Evolutionary conservation across 495 filamentous ascomycete species (phyloP), one percentile per base, ranked within the genome.

Genomic region (Cercophora samala): DNA sequence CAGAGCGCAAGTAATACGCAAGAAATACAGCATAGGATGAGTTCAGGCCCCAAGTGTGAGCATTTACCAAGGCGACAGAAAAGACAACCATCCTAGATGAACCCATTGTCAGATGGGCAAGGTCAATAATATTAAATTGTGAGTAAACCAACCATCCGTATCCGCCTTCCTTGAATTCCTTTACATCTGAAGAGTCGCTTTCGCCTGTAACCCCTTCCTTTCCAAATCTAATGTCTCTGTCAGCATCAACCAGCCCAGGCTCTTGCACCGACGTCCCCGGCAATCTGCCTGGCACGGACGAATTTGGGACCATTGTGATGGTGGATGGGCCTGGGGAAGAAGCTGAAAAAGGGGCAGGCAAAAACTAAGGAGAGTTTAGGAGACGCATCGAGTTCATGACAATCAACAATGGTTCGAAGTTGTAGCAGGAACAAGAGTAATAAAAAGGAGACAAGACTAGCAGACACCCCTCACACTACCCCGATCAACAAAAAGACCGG

Each of bases 1-100:
- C 74, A 54, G 85, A 75, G 5, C 83, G 83, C 29, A 92, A 82
- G 69, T 92, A 93, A 72, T 90, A 83, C 15, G 86, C 86, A 3
- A 93, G 85, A 74, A 89, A 93, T 13, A 93, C 88, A 15, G 88
- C 87, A 68, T 88, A 93, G 3, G 83, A 80, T 84, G 79, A 80
- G 66, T 85, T 86, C 29, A 88, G 73, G 4, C 87, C 87, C 87
- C 87, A 88, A 4, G 85, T 85, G 71, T 85, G 84, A 42, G 82
- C 83, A 66, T 88, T 88, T 24, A 88, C 75, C 23, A 83, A 64
- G 59, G 84, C 82, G 19, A 81, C 78, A 19, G 79, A 79, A 21
- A 76, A 68, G 53, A 87, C 82, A 46, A 83, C 82, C 26, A 87
- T 80, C 87, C 86, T 76, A 11, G 4, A 32, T n/a, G 1, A 9